Base-by-base conservation (phyloP, 2,329 filamentous ascomycete genomes). In the Cordyceps cateniannulata region DNA sequence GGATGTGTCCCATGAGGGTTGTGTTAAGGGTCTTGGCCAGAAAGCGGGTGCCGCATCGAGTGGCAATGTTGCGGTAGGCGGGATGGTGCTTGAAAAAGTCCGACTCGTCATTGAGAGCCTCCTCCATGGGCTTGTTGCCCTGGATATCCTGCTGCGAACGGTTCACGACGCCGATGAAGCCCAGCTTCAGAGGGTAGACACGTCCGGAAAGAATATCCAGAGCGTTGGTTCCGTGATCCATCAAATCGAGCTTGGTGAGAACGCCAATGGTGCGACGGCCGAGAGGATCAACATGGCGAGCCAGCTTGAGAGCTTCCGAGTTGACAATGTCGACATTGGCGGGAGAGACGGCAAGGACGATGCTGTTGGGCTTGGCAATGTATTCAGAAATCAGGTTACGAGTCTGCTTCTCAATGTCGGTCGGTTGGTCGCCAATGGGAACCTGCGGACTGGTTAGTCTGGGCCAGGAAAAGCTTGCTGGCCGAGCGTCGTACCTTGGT, bases 321-420 rank as follows among this genome's bases (percentile, higher is more conserved):
- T 99, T 99, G 72, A 98, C 95, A 69, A 99, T 87, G 72, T 99
- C 95, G 70, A 98, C 93, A 70, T 99, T 99, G 58, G 95, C 95
- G 20, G 95, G 93, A 14, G 95, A 98, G 25, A 99, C 95, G 35
- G 95, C 95, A 57, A 99, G 84, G 65, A 99, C 88, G 70, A 99
- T 96, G 76, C 93, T 97, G 82, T 99, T 99, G 16, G 95, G 93
- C 78, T 99, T 99, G 62, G 93, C 93, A 70, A 98, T 99, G 73
- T 97, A 99, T 78, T 99, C 95, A 60, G 93, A 90, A 69, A 99
- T 98, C 69, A 99, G 84, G 67, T 91, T 96, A 65, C 93, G 86
- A 35, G 95, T 99, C 77, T 99, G 95, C 76, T 97, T 98, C 81
- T 99, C 95, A 70, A 99, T 99, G 71, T 99, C 95, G 69, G 90